phyloP scores from a whole-genome alignment of 2,329 filamentous ascomycete genomes.

The Aspergillus proliferans region DNA sequence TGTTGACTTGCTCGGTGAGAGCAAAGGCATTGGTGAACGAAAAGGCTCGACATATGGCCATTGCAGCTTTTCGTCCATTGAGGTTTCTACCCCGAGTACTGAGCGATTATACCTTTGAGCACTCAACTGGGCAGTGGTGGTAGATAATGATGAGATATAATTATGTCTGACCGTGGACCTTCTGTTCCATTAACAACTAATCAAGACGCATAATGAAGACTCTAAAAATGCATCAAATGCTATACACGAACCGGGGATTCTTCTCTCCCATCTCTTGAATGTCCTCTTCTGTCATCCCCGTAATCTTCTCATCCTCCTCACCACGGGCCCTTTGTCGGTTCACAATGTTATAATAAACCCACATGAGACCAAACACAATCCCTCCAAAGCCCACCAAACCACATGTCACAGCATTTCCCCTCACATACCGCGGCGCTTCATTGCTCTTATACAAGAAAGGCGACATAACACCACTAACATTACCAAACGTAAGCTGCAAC shows the following conservation, averaged over 20 bases:
- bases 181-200: not conserved
- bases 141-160: no score
- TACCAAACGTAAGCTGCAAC: slow-evolving; percentile 64
- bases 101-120: not conserved
- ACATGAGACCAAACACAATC: slow-evolving; percentile 50
- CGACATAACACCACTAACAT: slow-evolving; percentile 65
- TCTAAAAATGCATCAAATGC: slow-evolving; percentile 19
- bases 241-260: slow-evolving; percentile 36
- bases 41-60: not conserved
- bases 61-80: not conserved
- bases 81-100: not conserved
- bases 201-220: not conserved
- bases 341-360: slow-evolving; percentile 45
- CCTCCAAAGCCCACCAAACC: slow-evolving; percentile 52
- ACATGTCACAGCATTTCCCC: slow-evolving; percentile 57
- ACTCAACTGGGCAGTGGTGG: not conserved
- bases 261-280: slow-evolving; percentile 40
- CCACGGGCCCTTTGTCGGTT: slow-evolving; percentile 41
- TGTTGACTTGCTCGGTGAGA: not conserved
- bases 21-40: not conserved
- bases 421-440: slow-evolving; percentile 54
- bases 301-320: slow-evolving; percentile 33
- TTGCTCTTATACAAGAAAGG: slow-evolving; percentile 49
- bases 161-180: not conserved
- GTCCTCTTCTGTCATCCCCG: slow-evolving; percentile 35